Evolutionary conservation across 257 asterid species (phyloP), one percentile per base, ranked within the genome.

Genomic region (Datura wrightii): DNA sequence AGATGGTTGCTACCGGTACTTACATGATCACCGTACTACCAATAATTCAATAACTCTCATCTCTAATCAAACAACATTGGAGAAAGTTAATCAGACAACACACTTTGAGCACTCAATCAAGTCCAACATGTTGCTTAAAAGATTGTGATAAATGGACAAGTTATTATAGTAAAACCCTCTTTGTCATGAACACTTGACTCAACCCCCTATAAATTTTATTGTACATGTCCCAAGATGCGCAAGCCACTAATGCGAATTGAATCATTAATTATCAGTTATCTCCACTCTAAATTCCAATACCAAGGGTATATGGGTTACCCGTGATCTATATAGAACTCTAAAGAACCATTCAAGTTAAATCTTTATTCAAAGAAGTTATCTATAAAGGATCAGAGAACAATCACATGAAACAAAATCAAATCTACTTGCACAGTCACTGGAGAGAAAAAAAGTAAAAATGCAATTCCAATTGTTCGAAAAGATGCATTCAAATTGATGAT

Each of bases 181-280:
- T 24, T 10, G 31, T 74, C 59, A 74, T 48, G 37, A 34, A 31
- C 44, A 76, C 4, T 50, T 3, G 15, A 50, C 46, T 52, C 42
- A 24, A 14, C 34, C 39, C 34, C 52, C 31, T 16, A 14, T 14
- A 46, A 74, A 74, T 46, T 55, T 34, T 8, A 60, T 8, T 60
- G 67, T 60, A 60, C 37, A 60, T 34, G 44, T 10, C 59, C 80
- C 55, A 44, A 71, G 6, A n/a, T n/a, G n/a, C 2, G 56, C 39
- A 71, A 71, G 79, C 15, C 54, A 4, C 53, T 39, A 41, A 41
- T 19, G 54, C 55, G 13, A 74, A 24, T 74, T 36, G 13, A 39
- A 69, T 69, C 53, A 69, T 69, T 19, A 74, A 74, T 6, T 31
- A 48, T 74, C 60, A 52, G 13, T 24, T 52, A 74, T 74, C 44